Base-by-base conservation (phyloP, 73 alveolate species). In the Urostyla sp. region DNA sequence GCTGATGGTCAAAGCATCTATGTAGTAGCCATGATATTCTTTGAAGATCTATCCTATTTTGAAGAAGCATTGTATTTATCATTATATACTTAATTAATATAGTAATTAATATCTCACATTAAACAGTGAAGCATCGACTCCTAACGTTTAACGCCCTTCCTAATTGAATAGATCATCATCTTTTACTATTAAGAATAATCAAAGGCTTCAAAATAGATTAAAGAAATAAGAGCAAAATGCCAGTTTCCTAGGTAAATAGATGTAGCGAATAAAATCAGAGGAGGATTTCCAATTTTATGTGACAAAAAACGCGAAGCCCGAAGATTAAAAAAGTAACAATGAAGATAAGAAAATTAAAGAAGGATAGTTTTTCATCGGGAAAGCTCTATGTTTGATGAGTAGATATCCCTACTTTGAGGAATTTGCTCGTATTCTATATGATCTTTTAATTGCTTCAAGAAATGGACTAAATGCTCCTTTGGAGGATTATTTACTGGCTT, bases 1-100 rank as follows among this genome's bases (percentile, higher is more conserved):
- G 76, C 76, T 0, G 87, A 75, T 75, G 87, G 87, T 5, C 21
- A 75, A 15, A 56, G 60, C 18, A 46, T 77, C 24, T 77, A 77
- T 34, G 89, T 44, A n/a, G 74, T 18, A 10, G 81, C 75, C 0
- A 45, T 60, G 3, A 77, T 60, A 15, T 77, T 77, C 31, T 21
- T 23, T 23, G 89, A 77, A 55, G 89, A 77, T 45, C 48, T 69
- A n/a, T 52, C 52, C 2, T 1, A 46, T 27, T 16, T 69, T 31
- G 83, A 69, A 48, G 72, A 69, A 55, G 15, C 83, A 34, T 20
- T n/a, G n/a, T n/a, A n/a, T n/a, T n/a, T n/a, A n/a, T n/a, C n/a
- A n/a, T n/a, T n/a, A n/a, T n/a, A n/a, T n/a, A n/a, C n/a, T n/a
- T n/a, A n/a, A n/a, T n/a, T n/a, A n/a, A n/a, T n/a, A n/a, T n/a